Evolutionary conservation across 306 rosid species (phyloP).

Genomic region (Potentilla sterilis): DNA sequence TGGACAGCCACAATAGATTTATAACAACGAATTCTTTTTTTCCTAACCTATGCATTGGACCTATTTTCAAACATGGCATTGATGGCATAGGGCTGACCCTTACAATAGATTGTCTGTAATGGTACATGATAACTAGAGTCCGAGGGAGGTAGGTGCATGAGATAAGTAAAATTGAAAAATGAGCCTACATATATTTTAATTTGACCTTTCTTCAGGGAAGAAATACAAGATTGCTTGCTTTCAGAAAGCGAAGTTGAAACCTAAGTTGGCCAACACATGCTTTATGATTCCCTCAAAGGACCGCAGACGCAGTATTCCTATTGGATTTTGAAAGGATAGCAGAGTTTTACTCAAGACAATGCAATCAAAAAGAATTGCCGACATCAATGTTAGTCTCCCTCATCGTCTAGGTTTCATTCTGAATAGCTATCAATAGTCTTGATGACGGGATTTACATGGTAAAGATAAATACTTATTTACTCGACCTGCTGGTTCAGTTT

Average conservation of each 20-base stretch:
- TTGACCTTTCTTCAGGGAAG: constrained; percentile 54
- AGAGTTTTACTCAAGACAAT: too few species aligned
- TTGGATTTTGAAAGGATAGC: not conserved
- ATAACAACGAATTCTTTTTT: too few species aligned
- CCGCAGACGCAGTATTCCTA: not conserved
- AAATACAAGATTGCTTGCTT: constrained; percentile 81
- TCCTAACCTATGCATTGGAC: too few species aligned
- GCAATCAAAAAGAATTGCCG: not conserved
- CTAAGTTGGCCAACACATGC: constrained; percentile 20
- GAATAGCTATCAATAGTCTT: not conserved
- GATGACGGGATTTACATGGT: not conserved
- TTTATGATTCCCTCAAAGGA: not conserved
- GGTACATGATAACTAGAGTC: too few species aligned
- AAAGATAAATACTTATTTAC: not conserved
- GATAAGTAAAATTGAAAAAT: not conserved
- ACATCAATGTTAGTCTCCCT: not conserved
- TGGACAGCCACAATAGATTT: too few species aligned
- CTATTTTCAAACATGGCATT: too few species aligned
- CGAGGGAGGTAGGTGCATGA: too few species aligned
- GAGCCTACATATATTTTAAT: not conserved
- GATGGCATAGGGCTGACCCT: too few species aligned
- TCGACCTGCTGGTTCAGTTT: not conserved
- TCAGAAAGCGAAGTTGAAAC: constrained; percentile 69
- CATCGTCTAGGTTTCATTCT: not conserved
- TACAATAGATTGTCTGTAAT: too few species aligned